Conservation (phyloP, 768 basidiomycete genomes). For the Panellus pusillus region DNA sequence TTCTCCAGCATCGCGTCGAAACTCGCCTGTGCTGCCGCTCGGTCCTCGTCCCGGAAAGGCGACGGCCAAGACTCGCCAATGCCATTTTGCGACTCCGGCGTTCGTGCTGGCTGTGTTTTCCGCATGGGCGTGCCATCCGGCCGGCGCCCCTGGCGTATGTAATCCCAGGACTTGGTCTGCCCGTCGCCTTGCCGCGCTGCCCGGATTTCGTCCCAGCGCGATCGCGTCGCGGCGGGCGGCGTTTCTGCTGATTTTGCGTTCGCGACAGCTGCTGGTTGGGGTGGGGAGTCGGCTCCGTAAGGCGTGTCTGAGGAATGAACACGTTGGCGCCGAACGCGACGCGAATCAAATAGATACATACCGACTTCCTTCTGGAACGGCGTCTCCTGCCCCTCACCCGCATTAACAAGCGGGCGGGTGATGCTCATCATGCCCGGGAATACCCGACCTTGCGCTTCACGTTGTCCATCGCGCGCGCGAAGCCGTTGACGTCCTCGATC, state of each 20-base stretch:
- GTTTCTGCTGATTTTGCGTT: neutral
- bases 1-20: constrained; percentile 20
- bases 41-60: constrained; percentile 13
- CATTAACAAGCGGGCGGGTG: neutral
- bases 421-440: constrained; percentile 2
- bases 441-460: constrained; percentile 15
- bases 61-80: neutral
- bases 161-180: constrained; percentile 16
- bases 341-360: neutral
- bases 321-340: neutral
- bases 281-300: neutral
- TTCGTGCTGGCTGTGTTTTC: neutral
- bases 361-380: constrained; percentile 12
- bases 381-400: neutral
- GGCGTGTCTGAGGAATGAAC: constrained; percentile 12
- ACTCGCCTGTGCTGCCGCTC: constrained; percentile 13
- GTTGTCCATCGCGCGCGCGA: constrained; percentile 19
- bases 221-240: neutral
- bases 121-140: constrained; percentile 10
- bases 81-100: neutral
- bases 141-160: constrained; percentile 15
- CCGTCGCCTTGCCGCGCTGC: constrained; percentile 9
- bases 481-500: constrained; percentile 15
- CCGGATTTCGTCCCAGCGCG: constrained; percentile 22
- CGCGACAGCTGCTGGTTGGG: neutral